Base-by-base conservation (phyloP, 192 early-diverging fungal genomes). In the Spinellus fusiger region DNA sequence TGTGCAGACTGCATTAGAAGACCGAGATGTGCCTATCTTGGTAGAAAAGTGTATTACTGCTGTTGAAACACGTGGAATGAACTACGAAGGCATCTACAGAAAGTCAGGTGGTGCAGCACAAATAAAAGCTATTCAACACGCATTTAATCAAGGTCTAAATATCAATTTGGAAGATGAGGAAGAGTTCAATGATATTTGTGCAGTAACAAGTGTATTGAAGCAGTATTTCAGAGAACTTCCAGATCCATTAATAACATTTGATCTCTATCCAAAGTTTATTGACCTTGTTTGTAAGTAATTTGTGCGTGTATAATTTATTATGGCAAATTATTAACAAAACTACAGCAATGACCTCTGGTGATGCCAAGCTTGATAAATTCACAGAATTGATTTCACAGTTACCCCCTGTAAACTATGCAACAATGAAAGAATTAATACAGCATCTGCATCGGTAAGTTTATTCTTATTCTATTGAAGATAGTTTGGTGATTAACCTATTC, bases 61-160 rank as follows among this genome's bases (percentile, higher is more conserved):
- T 20, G 87, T 92, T 12, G 90, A 81, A 54, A 48, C 54, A 5
- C 68, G 77, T 28, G 82, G 68, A 48, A 81, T 84, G 88, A 88
- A 68, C 55, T 88, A 79, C 61, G 78, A 93, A 69, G 90, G 90
- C 23, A 87, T 93, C 18, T 93, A 93, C 63, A 89, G 90, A 31
- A 84, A 87, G 53, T 87, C 86, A 0, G 90, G 88, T 4, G 85
- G 87, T 56, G 84, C 85, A 16, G 81, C 81, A 29, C 86, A 90
- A 46, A 83, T 87, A 58, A 71, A 83, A 50, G 73, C 78, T 18
- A 75, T 93, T 29, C 83, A 86, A 35, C 65, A 80, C 12, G 79
- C 85, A n/a, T 86, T 89, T 48, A 71, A 84, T 49, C 40, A 70
- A n/a, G 74, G 80, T 13, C 71, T 81, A 27, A 57, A 74, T 2